Percentiles rank a stretch among this genome's conserved stretches.
phyloP scores from a whole-genome alignment of 192 early-diverging fungal genomes.

The Coemansia sp. region DNA sequence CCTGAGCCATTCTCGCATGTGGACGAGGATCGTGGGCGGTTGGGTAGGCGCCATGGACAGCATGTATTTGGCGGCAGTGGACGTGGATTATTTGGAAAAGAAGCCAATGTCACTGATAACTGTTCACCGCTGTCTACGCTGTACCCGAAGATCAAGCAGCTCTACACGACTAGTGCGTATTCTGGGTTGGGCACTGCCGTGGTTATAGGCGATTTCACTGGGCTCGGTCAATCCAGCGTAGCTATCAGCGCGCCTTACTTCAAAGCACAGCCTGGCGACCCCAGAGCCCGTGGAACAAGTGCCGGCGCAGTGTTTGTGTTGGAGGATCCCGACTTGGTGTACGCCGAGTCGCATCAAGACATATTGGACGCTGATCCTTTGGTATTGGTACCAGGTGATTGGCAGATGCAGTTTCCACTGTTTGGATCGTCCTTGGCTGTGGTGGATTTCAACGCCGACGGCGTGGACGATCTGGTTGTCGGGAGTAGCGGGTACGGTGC shows the following conservation, averaged over 20 bases:
- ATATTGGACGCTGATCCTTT: slow-evolving; percentile 52
- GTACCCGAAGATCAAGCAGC: slow-evolving; percentile 49
- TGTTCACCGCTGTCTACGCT: slow-evolving; percentile 44
- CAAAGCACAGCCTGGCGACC: slow-evolving; percentile 4
- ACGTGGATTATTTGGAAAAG: not conserved
- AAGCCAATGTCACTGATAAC: not conserved
- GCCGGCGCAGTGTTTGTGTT: slow-evolving; percentile 63
- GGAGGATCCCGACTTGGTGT: slow-evolving; percentile 10
- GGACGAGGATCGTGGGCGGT: not conserved
- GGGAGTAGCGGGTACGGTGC: slow-evolving; percentile 61
- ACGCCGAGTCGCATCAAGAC: slow-evolving; percentile 40
- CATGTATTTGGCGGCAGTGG: slow-evolving; percentile 15
- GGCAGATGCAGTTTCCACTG: slow-evolving; percentile 31
- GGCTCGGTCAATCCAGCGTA: slow-evolving; percentile 60
- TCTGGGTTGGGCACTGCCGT: slow-evolving; percentile 68
- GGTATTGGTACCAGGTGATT: slow-evolving; percentile 21
- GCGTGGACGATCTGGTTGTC: slow-evolving; percentile 84
- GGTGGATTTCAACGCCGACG: slow-evolving; percentile 83
- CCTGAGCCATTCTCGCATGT: not conserved
- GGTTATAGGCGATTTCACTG: slow-evolving; percentile 72
- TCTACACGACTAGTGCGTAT: slow-evolving; percentile 57
- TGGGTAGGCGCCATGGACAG: not conserved
- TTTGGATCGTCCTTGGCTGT: slow-evolving; percentile 81
- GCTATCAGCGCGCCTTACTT: slow-evolving; percentile 71
- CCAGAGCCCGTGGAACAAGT: slow-evolving; percentile 6